phyloP scores from a whole-genome alignment of 306 rosid genomes.

The Rosa chinensis region DNA sequence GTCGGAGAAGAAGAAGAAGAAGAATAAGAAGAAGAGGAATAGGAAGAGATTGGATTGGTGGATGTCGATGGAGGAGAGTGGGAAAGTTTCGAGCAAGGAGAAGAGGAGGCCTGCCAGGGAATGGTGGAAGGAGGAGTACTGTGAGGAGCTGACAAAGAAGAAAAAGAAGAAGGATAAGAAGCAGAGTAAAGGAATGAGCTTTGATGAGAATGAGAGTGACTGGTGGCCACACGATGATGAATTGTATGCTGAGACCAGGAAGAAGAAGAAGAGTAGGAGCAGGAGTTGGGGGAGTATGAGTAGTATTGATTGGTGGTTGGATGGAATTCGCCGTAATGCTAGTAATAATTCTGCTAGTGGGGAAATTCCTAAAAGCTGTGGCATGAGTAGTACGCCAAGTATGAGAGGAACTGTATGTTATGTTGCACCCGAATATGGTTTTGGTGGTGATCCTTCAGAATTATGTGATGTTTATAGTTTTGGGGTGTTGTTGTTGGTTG shows the following conservation, averaged over 20 bases:
- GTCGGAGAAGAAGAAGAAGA: conserved; percentile 29
- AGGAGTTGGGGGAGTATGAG: conserved; percentile 55
- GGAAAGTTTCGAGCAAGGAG: conserved; percentile 41
- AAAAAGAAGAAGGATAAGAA: conserved; percentile 60
- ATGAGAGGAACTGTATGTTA: conserved; percentile 96
- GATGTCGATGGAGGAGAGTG: conserved; percentile 69
- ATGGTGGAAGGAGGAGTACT: conserved; percentile 94
- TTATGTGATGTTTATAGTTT: conserved; percentile 91
- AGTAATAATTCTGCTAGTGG: conserved; percentile 69
- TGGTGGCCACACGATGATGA: conserved; percentile 69
- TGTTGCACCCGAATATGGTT: conserved; percentile 90
- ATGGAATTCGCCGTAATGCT: conserved; percentile 61
- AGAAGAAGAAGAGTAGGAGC: conserved; percentile 44
- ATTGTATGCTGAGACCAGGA: conserved; percentile 51
- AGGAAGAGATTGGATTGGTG: conserved; percentile 86
- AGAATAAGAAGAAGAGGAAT: conserved; percentile 41
- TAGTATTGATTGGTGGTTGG: conserved; percentile 80
- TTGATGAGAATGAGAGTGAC: conserved; percentile 43
- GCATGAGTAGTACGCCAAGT: conserved; percentile 94
- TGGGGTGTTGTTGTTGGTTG: conserved; percentile 77
- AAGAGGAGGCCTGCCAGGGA: conserved; percentile 81
- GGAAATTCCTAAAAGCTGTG: conserved; percentile 83
- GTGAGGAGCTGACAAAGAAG: conserved; percentile 62
- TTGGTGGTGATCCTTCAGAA: conserved; percentile 73
- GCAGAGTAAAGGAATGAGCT: conserved; percentile 42